A percentile compares a stretch with the other conserved stretches of the same genome.
Evolutionary conservation across 2,329 filamentous ascomycete genomes (phyloP).

Genomic region (Cytospora piceicola): DNA sequence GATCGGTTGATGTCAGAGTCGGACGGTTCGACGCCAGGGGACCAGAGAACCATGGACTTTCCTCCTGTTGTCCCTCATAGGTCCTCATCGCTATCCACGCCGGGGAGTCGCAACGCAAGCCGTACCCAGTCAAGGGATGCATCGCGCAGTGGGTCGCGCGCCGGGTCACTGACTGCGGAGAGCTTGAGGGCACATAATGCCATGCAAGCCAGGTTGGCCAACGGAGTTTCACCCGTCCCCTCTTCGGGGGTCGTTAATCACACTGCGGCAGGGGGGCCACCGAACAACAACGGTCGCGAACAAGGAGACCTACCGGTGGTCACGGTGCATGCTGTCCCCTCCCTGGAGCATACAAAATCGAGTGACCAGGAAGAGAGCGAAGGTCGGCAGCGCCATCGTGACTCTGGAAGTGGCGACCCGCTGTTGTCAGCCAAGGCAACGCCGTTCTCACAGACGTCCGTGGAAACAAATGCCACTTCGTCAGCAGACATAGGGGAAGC

Average conservation of each 20-base stretch:
- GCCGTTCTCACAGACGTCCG: slow-evolving; percentile 64
- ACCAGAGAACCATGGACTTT: slow-evolving; percentile 63
- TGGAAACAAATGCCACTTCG: slow-evolving; percentile 66
- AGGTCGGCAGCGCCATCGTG: slow-evolving; percentile 34
- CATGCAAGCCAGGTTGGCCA: slow-evolving; percentile 12
- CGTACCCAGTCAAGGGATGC: slow-evolving; percentile 15
- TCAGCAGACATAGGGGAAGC: slow-evolving; percentile 65
- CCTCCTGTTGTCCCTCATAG: slow-evolving; percentile 61
- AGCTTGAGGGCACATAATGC: slow-evolving; percentile 61
- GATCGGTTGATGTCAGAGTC: slow-evolving; percentile 52
- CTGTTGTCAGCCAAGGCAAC: slow-evolving; percentile 59
- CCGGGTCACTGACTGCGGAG: slow-evolving; percentile 60
- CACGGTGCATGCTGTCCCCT: slow-evolving; percentile 38
- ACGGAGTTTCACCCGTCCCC: slow-evolving; percentile 26
- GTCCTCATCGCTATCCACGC: slow-evolving; percentile 65
- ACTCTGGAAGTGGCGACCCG: slow-evolving; percentile 56
- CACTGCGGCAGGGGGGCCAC: slow-evolving; percentile 5
- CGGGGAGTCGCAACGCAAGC: slow-evolving; percentile 53
- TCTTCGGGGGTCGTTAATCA: slow-evolving; percentile 32
- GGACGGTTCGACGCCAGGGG: slow-evolving; percentile 48
- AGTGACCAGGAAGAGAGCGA: slow-evolving; percentile 31
- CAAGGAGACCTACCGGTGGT: slow-evolving; percentile 34
- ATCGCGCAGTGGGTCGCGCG: slow-evolving; percentile 51
- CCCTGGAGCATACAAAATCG: slow-evolving; percentile 43
- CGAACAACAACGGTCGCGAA: slow-evolving; percentile 7